These are phyloP conservation scores for Darksidea phi DNA, from an alignment of 495 filamentous ascomycete genomes.

Conservation along the genomic window DNA sequence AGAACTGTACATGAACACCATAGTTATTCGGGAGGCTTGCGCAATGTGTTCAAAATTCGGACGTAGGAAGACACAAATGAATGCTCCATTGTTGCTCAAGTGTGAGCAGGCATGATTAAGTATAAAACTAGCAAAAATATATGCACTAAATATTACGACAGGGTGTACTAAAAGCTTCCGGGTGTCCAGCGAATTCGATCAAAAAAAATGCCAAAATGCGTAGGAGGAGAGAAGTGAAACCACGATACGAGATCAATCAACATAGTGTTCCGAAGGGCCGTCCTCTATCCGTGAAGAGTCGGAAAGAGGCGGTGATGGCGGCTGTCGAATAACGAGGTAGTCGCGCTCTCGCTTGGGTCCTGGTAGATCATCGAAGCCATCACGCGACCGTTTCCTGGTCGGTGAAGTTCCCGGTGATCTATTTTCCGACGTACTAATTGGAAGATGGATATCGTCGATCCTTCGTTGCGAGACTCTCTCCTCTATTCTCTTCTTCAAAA, in stretches of 20 bases:
- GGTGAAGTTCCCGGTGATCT: constrained; percentile 11
- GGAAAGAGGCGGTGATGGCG: constrained; percentile 24
- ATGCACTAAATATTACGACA: constrained; percentile 1
- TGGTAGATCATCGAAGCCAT: constrained; percentile 9
- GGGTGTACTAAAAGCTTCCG: constrained; percentile 1
- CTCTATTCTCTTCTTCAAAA: constrained; percentile 9
- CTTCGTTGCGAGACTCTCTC: constrained; percentile 1
- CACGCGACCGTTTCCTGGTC: constrained; percentile 17
- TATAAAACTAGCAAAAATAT: too few species aligned
- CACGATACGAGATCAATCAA: too few species aligned
- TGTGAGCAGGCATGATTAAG: too few species aligned
- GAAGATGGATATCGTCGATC: constrained; percentile 13
- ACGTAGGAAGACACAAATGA: too few species aligned
- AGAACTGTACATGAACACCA: too few species aligned
- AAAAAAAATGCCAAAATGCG: neutral
- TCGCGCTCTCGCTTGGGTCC: constrained; percentile 19
- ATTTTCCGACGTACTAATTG: neutral
- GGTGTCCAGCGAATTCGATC: constrained; percentile 20
- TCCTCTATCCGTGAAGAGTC: constrained; percentile 1
- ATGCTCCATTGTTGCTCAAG: too few species aligned
- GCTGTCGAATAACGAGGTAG: constrained; percentile 7
- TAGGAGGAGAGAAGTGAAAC: neutral
- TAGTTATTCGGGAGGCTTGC: too few species aligned
- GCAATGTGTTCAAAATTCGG: too few species aligned
- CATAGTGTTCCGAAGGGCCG: neutral